Evolutionary conservation across 768 basidiomycete species (phyloP), one percentile per base, ranked within the genome.

Genomic region (Plicaturopsis crispa): DNA sequence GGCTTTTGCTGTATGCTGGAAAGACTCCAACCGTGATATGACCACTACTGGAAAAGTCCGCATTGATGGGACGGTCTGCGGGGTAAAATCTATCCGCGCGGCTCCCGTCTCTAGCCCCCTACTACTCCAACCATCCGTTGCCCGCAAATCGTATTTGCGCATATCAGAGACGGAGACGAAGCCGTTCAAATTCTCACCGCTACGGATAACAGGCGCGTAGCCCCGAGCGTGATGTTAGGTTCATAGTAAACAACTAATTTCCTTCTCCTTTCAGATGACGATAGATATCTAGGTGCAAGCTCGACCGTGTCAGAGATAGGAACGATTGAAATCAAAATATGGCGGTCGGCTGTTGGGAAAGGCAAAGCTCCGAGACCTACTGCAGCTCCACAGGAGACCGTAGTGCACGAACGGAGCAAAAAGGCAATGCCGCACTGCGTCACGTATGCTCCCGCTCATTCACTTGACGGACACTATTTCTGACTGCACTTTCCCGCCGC

Each of bases 361-460:
- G n/a, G n/a, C n/a, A n/a, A n/a, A n/a, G n/a, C n/a, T n/a, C n/a
- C n/a, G n/a, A n/a, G n/a, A n/a, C n/a, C n/a, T n/a, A n/a, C n/a
- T n/a, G n/a, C n/a, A n/a, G n/a, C n/a, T n/a, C n/a, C n/a, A n/a
- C n/a, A n/a, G n/a, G n/a, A n/a, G n/a, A n/a, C n/a, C n/a, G n/a
- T n/a, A n/a, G n/a, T n/a, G n/a, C n/a, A n/a, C n/a, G 60, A 63
- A 35, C 47, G 42, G 32, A 57, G 57, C 11, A 61, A 63, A 44
- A 61, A 54, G 38, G 58, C 57, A 2, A 60, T 59, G 13, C 50
- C 52, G 6, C 62, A 63, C 41, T 56, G 59, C 31, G 56, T 61
- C 31, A 50, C 44, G 59, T 61, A 35, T 10, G 45, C n/a, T n/a
- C n/a, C n/a, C n/a, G n/a, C n/a, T n/a, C n/a, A n/a, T n/a, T n/a